phyloP scores from a whole-genome alignment of 768 basidiomycete species.

The Ramaria sp. region DNA sequence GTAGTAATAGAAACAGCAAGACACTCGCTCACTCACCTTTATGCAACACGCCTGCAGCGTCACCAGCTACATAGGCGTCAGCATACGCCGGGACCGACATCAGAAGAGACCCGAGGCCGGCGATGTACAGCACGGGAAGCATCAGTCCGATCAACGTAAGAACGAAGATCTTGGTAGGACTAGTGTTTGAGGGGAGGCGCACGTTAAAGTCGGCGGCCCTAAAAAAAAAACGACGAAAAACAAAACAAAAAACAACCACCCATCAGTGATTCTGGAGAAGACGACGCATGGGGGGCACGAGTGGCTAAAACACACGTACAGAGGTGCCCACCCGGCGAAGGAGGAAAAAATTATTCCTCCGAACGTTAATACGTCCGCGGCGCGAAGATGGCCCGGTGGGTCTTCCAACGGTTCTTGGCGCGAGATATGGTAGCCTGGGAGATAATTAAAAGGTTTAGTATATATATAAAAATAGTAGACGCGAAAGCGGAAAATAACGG shows the following conservation, averaged over 20 bases:
- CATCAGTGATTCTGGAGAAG: too few species aligned
- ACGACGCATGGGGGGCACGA: too few species aligned
- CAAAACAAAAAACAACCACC: conserved; percentile 28
- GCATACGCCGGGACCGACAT: conserved; percentile 33
- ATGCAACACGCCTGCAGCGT: conserved; percentile 33
- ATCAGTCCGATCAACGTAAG: conserved; percentile 41
- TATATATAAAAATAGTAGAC: too few species aligned
- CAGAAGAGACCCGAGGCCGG: conserved; percentile 26
- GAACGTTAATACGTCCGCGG: conserved; percentile 39
- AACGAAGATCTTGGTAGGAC: conserved; percentile 31
- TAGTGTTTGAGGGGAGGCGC: conserved; percentile 33
- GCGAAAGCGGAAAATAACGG: too few species aligned
- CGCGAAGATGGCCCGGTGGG: conserved; percentile 28
- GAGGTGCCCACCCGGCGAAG: conserved; percentile 25
- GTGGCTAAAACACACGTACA: background rate
- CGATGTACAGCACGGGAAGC: conserved; percentile 33
- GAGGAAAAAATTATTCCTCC: conserved; percentile 42
- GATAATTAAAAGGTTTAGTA: too few species aligned
- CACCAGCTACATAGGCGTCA: conserved; percentile 27
- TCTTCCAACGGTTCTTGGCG: conserved; percentile 32
- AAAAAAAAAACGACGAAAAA: conserved; percentile 16
- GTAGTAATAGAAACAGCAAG: conserved; percentile 18
- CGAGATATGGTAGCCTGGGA: conserved; percentile 3
- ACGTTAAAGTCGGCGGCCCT: conserved; percentile 44
- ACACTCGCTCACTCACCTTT: too few species aligned